These are phyloP conservation scores for Microcos paniculata DNA, from an alignment of 345 rosid species.

Conservation along the genomic window DNA sequence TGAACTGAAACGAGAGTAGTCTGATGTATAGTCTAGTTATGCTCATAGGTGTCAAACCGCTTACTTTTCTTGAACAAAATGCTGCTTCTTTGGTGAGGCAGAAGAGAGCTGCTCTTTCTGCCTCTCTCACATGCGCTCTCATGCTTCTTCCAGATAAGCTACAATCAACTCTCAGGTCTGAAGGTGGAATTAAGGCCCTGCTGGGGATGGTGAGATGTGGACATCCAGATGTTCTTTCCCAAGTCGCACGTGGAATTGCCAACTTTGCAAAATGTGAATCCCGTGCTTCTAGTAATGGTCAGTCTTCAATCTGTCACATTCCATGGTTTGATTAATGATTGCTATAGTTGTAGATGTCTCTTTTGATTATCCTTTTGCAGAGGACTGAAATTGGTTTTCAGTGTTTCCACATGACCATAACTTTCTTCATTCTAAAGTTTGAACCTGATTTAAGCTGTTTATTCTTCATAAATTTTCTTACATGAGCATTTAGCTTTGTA, in stretches of 20 bases:
- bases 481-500: background rate
- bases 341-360: background rate
- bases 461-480: background rate
- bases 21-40: background rate
- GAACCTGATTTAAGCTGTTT: background rate
- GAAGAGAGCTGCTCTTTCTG: background rate
- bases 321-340: slow-evolving; percentile 8
- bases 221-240: slow-evolving; percentile 96
- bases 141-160: slow-evolving; percentile 64
- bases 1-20: background rate
- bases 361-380: background rate
- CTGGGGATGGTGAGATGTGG: slow-evolving; percentile 93
- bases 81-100: background rate
- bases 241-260: slow-evolving; percentile 97
- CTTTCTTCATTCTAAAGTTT: background rate
- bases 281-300: slow-evolving; percentile 81
- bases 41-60: background rate
- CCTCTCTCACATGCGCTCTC: background rate
- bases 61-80: background rate
- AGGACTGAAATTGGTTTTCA: background rate
- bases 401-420: background rate
- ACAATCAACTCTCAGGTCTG: slow-evolving; percentile 77
- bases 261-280: slow-evolving; percentile 99
- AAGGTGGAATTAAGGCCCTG: slow-evolving; percentile 96
- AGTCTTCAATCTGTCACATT: slow-evolving; percentile 6